A percentile compares a stretch with the other conserved stretches of the same genome.
phyloP scores from a whole-genome alignment of 179 eudicot genomes.

The Corrigiola litoralis region DNA sequence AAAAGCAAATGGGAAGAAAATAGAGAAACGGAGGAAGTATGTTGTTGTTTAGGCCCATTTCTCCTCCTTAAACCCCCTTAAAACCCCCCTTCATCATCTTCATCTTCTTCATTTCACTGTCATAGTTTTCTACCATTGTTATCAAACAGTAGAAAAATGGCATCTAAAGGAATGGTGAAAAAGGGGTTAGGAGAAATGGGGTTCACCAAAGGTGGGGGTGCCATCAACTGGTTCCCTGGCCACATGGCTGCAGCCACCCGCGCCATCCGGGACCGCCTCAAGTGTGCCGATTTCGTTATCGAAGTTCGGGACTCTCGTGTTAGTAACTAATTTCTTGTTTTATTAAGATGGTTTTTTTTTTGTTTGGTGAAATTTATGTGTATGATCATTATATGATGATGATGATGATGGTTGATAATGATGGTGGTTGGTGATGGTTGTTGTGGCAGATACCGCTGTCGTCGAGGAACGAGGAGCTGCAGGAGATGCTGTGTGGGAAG shows the following conservation, averaged over 20 bases:
- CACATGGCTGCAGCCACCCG: constrained; percentile 99
- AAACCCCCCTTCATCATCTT: background rate
- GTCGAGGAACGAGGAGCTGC: constrained; percentile 76
- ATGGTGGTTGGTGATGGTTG: background rate
- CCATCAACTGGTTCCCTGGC: constrained; percentile 91
- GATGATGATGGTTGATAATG: background rate
- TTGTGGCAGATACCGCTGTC: constrained; percentile 73
- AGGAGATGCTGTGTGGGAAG: constrained; percentile 61
- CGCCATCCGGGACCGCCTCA: constrained; percentile 88
- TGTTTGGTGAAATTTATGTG: background rate
- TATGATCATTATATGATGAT: background rate
- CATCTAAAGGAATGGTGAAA: constrained; percentile 25
- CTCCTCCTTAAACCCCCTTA: background rate
- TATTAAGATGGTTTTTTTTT: background rate
- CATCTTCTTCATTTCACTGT: too few relatives aligned
- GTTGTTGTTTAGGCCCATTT: too few relatives aligned
- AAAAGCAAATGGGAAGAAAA: too few relatives aligned
- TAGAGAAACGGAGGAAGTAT: too few relatives aligned
- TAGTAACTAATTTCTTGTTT: background rate
- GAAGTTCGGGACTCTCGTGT: constrained; percentile 97
- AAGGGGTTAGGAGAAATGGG: constrained; percentile 69
- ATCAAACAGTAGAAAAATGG: background rate
- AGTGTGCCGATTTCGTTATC: constrained; percentile 81
- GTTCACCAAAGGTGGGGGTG: constrained; percentile 68
- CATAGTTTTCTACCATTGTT: background rate